Evolutionary conservation across 441 rosid genomes (phyloP), one percentile per base, ranked within the genome.

Genomic region (Syzygium syzygioides): DNA sequence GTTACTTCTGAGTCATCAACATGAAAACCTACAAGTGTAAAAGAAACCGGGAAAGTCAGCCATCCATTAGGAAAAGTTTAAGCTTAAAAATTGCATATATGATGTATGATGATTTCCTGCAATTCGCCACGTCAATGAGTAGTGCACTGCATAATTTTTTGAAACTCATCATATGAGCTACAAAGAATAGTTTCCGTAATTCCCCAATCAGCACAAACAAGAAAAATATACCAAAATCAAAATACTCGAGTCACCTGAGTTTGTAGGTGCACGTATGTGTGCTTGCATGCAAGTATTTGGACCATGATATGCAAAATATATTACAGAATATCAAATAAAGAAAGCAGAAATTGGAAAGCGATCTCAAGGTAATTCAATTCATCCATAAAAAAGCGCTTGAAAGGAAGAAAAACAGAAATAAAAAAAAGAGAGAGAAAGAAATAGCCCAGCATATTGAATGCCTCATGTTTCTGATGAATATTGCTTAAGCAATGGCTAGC

Each of bases 1-100:
- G 93, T 93, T 88, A 95, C 92, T 92, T 95, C 98, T 4, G 98
- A 93, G 90, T 95, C 98, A 91, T 95, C 96, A 90, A 95, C 96
- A 87, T 95, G 98, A 88, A 95, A 95, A 90, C 96, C 98, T 95
- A 89, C 71, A 90, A 89, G 71, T 60, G 87, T 48, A 90, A 89
- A 88, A 66, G 80, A 64, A 32, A 53, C 88, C 14, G 55, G 50
- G 87, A 87, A 14, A 9, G 41, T 50, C 41, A 66, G 60, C 11
- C 83, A 76, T 83, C 85, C 30, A 55, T 19, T 59, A 13, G 55
- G 23, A 17, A 60, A 83, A 64, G 15, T 60, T 76, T 76, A 45
- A 23, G 83, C 52, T 52, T 76, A 25, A 45, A 37, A 76, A 76
- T 76, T 76, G 83, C n/a, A 11, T 37, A 37, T 12, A 76, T 37